A percentile compares a stretch with the other conserved stretches of the same genome.
phyloP scores from a whole-genome alignment of 257 asterid genomes.

The Solanum bulbocastanum region DNA sequence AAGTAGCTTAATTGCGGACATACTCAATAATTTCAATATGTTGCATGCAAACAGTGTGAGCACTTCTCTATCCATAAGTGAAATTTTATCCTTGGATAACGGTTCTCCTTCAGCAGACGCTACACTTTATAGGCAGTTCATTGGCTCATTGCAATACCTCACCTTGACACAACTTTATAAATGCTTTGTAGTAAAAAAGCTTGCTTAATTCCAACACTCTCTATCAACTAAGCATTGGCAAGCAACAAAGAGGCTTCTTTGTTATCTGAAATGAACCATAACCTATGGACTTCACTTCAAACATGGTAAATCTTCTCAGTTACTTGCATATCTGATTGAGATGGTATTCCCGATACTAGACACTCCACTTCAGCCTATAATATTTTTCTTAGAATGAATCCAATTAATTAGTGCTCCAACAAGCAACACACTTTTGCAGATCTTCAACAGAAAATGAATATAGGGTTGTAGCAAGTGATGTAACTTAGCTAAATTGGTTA shows the following conservation, averaged over 20 bases:
- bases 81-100: background rate
- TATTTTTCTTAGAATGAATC: too few species aligned
- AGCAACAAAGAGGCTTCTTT: background rate
- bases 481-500: too few species aligned
- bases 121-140: background rate
- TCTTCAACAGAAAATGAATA: background rate
- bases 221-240: background rate
- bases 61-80: background rate
- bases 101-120: background rate
- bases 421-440: background rate
- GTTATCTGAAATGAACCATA: too few species aligned
- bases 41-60: background rate
- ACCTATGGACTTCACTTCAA: background rate
- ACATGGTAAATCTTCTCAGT: background rate
- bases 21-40: background rate
- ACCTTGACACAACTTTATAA: background rate
- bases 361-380: background rate
- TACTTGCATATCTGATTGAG: background rate
- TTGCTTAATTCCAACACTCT: too few species aligned
- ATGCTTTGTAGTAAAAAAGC: background rate
- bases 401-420: background rate
- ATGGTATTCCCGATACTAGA: background rate
- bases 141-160: background rate
- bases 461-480: background rate
- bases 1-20: background rate